Conservation (phyloP, 2,329 filamentous ascomycete genomes). For the Metarhizium robertsii region DNA sequence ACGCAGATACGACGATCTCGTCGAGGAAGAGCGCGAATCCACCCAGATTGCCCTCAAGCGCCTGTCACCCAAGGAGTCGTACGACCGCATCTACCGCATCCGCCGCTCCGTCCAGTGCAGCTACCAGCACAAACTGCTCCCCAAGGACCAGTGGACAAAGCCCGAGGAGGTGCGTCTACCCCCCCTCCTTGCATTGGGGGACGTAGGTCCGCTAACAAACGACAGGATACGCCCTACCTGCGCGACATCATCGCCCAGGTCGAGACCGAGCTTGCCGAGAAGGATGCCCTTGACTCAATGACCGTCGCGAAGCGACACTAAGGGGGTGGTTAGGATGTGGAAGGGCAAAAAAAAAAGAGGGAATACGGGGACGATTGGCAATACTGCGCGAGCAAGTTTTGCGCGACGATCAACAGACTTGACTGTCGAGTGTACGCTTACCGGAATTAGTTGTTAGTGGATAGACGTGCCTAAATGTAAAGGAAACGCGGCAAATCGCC, state of each 20-base stretch:
- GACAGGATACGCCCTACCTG: constrained; percentile 46
- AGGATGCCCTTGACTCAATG: constrained; percentile 41
- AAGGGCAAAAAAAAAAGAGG: not conserved
- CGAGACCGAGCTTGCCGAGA: constrained; percentile 40
- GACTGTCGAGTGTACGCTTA: constrained; percentile 9
- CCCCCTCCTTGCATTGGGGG: not conserved
- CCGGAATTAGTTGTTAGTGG: not conserved
- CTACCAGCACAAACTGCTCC: constrained; percentile 54
- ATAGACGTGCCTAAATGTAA: constrained; percentile 1
- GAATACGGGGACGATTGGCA: not conserved
- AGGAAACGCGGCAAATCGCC: too few species aligned
- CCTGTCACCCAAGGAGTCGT: constrained; percentile 79
- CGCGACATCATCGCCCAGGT: constrained; percentile 42
- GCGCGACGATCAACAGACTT: not conserved
- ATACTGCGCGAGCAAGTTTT: not conserved
- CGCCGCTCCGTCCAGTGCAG: constrained; percentile 82
- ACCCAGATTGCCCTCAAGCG: constrained; percentile 86
- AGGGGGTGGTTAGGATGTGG: constrained; percentile 6
- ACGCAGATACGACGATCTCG: constrained; percentile 80
- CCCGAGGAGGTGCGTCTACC: constrained; percentile 35
- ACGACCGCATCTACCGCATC: constrained; percentile 96
- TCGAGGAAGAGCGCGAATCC: constrained; percentile 82
- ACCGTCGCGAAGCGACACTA: constrained; percentile 41
- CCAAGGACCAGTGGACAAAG: constrained; percentile 53
- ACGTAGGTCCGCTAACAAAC: not conserved